Evolutionary conservation across 495 filamentous ascomycete species (phyloP), one percentile per base, ranked within the genome.

Genomic region (Acidomyces sp.): DNA sequence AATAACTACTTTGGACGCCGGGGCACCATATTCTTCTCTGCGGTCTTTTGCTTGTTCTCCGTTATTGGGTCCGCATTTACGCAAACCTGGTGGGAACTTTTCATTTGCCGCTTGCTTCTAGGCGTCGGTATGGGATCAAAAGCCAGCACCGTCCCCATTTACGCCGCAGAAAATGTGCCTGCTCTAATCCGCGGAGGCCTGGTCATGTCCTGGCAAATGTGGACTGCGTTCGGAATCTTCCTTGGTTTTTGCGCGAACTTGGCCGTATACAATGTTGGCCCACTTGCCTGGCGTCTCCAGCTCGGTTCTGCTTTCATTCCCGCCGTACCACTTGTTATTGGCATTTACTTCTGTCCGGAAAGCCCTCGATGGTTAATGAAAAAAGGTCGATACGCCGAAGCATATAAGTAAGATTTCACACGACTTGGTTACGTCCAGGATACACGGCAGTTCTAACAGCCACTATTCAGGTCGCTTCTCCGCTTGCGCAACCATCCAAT

Each of bases 151-250:
- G 68, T 75, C 1, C 74, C 74, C 0, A 63, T 77, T 20, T 74
- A 70, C 43, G 62, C 68, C 2, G 71, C 74, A 11, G 75, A 77
- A 54, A 70, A 66, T 37, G 60, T 66, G 3, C 72, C 70, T 0
- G 30, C 46, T 1, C 23, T 17, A 4, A 52, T 52, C 18, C 38
- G 49, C 48, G 84, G 84, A 33, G 80, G 72, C 6, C 59, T 92
- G n/a, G 78, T 83, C 26, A 88, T 92, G 82, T 71, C 64, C 12
- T 88, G 82, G 82, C 83, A 92, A 49, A 64, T 86, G 56, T 86
- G 82, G 81, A 85, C 80, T 6, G 82, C 82, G 1, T 86, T 86
- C 44, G 81, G 82, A 27, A 57, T 56, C 39, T 53, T 58, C 40
- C 43, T 60, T 0, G 83, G 83, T 12, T 75, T 69, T 1, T 72